Evolutionary conservation across 179 eudicot genomes (phyloP).

Genomic region (Beta lomatogona): DNA sequence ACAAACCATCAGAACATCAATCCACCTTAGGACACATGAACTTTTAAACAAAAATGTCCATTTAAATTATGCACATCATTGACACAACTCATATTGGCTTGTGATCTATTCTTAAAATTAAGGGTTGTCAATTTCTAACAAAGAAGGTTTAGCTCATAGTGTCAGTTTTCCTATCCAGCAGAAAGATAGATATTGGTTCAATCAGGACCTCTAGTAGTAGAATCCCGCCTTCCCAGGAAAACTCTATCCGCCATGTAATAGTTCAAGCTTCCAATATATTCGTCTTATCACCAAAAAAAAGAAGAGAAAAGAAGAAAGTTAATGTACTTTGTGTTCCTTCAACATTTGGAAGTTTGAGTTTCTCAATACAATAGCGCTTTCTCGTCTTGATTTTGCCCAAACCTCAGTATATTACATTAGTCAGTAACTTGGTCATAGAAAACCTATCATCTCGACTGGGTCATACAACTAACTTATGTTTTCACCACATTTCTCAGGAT

Average conservation of each 20-base stretch:
- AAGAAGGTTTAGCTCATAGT: neutral
- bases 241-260: too few relatives aligned
- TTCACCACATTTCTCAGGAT: neutral
- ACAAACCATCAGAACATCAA: neutral
- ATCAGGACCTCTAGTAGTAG: too few relatives aligned
- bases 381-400: neutral
- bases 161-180: neutral
- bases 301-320: neutral
- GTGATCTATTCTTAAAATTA: neutral
- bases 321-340: neutral
- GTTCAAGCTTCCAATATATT: too few relatives aligned
- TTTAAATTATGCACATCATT: neutral
- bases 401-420: neutral
- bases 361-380: neutral
- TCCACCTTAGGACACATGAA: neutral
- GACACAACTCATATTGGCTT: neutral
- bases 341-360: neutral
- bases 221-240: too few relatives aligned
- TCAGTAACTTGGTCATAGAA: neutral
- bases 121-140: neutral
- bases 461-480: too few relatives aligned
- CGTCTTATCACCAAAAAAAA: too few relatives aligned
- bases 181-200: neutral
- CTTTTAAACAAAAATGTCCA: neutral
- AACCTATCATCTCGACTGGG: too few relatives aligned